These are phyloP conservation scores for Fomitopsis pinicola DNA, from an alignment of 1,284 basidiomycete genomes.

Conservation along the genomic window DNA sequence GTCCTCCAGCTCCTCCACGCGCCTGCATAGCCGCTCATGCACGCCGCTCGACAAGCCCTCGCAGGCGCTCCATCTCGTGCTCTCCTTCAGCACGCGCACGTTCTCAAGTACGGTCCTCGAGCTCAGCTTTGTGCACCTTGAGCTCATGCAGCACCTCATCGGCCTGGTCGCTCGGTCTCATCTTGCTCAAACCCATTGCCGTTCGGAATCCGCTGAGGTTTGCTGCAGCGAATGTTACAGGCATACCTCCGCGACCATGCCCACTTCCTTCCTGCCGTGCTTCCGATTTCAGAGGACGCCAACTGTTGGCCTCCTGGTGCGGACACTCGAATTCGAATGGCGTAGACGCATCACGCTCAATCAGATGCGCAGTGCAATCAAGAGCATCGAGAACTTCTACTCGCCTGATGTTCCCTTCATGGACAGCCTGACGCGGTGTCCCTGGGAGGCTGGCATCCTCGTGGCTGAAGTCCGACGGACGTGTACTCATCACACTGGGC, in stretches of 20 bases:
- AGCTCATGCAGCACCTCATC: too few species aligned
- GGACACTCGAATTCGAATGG: slow-evolving; percentile 74
- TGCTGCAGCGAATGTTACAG: slow-evolving; percentile 78
- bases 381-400: slow-evolving; percentile 66
- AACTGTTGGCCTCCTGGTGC: slow-evolving; percentile 64
- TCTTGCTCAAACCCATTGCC: slow-evolving; percentile 92
- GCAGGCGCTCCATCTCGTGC: too few species aligned
- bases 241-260: slow-evolving; percentile 64
- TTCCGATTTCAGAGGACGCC: slow-evolving; percentile 69
- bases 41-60: too few species aligned
- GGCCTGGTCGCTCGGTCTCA: slow-evolving; percentile 97
- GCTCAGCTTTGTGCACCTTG: too few species aligned
- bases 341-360: slow-evolving; percentile 62
- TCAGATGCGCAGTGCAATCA: slow-evolving; percentile 70
- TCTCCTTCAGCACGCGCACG: too few species aligned
- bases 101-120: too few species aligned
- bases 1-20: too few species aligned
- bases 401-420: slow-evolving; percentile 72
- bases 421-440: slow-evolving; percentile 78
- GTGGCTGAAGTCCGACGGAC: too few species aligned
- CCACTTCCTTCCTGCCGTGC: slow-evolving; percentile 66
- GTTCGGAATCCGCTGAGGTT: slow-evolving; percentile 98
- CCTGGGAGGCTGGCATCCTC: slow-evolving; percentile 75
- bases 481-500: too few species aligned
- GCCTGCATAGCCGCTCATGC: too few species aligned